phyloP scores from a whole-genome alignment of 2,329 filamentous ascomycete genomes.

The Aspergillus tubingensis region DNA sequence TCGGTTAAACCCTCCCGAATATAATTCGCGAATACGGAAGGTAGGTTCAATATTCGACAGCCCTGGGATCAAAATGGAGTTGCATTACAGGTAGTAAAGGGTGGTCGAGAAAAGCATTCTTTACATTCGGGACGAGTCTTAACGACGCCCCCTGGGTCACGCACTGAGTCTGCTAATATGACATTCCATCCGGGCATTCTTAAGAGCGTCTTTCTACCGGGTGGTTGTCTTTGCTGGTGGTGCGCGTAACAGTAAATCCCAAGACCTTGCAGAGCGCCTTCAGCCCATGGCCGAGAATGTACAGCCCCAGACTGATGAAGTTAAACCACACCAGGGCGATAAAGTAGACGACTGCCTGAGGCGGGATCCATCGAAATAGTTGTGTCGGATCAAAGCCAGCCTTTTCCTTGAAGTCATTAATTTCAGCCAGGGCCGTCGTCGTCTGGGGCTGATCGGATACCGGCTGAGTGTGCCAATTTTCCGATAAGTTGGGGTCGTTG shows the following conservation, averaged over 20 bases:
- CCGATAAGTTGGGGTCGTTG: constrained; percentile 3
- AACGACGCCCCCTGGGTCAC: too few relatives aligned
- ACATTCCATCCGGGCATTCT: background rate
- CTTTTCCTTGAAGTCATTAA: constrained; percentile 12
- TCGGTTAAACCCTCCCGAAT: too few relatives aligned
- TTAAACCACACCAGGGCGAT: constrained; percentile 17
- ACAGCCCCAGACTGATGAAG: constrained; percentile 15
- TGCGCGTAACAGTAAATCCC: background rate
- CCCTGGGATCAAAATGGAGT: too few relatives aligned
- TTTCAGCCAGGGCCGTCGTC: background rate
- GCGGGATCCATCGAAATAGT: constrained; percentile 18
- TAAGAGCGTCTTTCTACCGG: background rate
- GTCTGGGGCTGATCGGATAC: background rate
- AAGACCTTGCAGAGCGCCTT: constrained; percentile 6
- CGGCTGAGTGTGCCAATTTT: background rate
- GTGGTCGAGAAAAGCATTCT: too few relatives aligned
- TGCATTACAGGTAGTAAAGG: too few relatives aligned
- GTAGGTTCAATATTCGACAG: rapidly evolving
- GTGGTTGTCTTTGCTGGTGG: background rate
- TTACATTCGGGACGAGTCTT: too few relatives aligned
- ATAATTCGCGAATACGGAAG: too few relatives aligned
- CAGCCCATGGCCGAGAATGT: constrained; percentile 16
- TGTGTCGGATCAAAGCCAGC: constrained; percentile 6
- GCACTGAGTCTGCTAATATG: too few relatives aligned
- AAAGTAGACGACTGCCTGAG: constrained; percentile 14